A percentile compares a stretch with the other conserved stretches of the same genome.
Conservation (phyloP, 1,139 yeast genomes). For the Debaryomyces coudertii region DNA sequence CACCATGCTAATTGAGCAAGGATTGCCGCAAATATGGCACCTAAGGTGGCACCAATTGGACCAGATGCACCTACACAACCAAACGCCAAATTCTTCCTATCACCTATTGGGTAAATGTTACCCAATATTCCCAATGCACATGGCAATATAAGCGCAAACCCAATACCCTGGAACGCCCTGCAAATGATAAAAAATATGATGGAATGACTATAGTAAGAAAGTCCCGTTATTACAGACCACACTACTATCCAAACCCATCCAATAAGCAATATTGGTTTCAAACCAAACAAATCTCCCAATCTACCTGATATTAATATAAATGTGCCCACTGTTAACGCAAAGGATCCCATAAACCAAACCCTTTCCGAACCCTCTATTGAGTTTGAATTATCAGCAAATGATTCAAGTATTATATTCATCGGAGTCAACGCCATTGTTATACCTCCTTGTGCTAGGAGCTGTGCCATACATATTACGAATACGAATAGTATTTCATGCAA, state of each 20-base stretch:
- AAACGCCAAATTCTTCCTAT: slow-evolving; percentile 54
- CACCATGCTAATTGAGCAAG: slow-evolving; percentile 47
- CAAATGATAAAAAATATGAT: slow-evolving; percentile 52
- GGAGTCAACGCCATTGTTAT: slow-evolving; percentile 44
- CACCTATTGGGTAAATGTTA: slow-evolving; percentile 46
- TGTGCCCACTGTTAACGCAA: slow-evolving; percentile 58
- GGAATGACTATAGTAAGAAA: slow-evolving; percentile 46
- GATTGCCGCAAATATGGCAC: slow-evolving; percentile 52
- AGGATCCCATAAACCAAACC: slow-evolving; percentile 62
- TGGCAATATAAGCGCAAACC: slow-evolving; percentile 56
- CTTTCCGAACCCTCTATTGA: slow-evolving; percentile 26
- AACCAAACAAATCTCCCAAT: slow-evolving; percentile 57
- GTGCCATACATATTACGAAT: slow-evolving; percentile 40
- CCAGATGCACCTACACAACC: slow-evolving; percentile 58
- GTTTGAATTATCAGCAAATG: slow-evolving; percentile 24
- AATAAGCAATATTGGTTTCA: slow-evolving; percentile 41
- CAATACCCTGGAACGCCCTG: slow-evolving; percentile 59
- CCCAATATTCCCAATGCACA: slow-evolving; percentile 58
- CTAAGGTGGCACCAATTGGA: slow-evolving; percentile 56
- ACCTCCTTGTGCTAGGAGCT: slow-evolving; percentile 43
- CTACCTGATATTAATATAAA: slow-evolving; percentile 55
- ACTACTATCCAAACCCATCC: slow-evolving; percentile 50
- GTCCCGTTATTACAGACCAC: slow-evolving; percentile 53
- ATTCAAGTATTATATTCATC: slow-evolving; percentile 39
- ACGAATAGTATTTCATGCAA: slow-evolving; percentile 36